A percentile compares a stretch with the other conserved stretches of the same genome.
These are phyloP conservation scores for Silene uniflora DNA, from an alignment of 148 eudicot genomes.

Conservation along the genomic window DNA sequence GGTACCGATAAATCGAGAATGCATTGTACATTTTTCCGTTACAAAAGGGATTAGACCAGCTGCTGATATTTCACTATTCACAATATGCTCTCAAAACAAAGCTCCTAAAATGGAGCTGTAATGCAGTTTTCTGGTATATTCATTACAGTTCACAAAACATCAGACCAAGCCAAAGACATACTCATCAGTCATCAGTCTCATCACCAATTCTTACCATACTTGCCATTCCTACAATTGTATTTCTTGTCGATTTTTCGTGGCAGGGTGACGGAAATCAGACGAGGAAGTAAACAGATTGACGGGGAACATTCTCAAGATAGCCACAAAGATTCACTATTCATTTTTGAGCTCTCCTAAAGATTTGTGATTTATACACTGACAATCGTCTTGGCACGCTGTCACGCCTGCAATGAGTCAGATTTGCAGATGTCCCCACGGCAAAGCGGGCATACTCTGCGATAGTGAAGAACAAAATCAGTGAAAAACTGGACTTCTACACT, in stretches of 20 bases:
- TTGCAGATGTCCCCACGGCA: conserved; percentile 77
- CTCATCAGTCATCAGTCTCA: neutral
- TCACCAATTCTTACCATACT: neutral
- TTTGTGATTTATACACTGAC: conserved; percentile 19
- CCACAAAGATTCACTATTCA: too few species aligned
- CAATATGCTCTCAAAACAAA: conserved; percentile 22
- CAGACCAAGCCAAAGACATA: neutral
- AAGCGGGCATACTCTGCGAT: conserved; percentile 74
- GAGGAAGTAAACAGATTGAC: conserved; percentile 4
- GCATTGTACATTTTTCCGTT: conserved; percentile 19
- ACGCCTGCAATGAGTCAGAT: conserved; percentile 26
- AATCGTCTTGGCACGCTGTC: conserved; percentile 27
- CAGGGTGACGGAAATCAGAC: neutral
- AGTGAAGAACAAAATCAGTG: neutral
- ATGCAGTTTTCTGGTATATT: neutral
- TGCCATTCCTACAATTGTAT: neutral
- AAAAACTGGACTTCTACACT: conserved; percentile 4
- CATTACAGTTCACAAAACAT: neutral
- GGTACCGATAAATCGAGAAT: neutral
- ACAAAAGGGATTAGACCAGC: conserved; percentile 15
- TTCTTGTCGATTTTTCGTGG: neutral
- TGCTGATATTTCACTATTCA: conserved; percentile 29
- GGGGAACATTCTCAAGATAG: too few species aligned
- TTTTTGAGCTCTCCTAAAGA: neutral
- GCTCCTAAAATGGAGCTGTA: conserved; percentile 1